Evolutionary conservation across 345 rosid species (phyloP).

Genomic region (Bruguiera sexangula): DNA sequence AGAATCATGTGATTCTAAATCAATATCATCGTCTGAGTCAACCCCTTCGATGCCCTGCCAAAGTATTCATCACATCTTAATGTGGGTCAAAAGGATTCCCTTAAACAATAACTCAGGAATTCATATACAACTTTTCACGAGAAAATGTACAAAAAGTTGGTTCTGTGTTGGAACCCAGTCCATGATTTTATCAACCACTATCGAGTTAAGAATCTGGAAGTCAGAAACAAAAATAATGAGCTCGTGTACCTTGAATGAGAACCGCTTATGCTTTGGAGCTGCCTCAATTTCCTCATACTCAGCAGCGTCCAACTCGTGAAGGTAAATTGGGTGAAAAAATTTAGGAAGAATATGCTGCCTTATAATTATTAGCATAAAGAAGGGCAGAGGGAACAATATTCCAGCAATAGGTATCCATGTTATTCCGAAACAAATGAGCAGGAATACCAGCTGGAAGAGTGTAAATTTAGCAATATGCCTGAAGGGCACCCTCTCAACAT

Average conservation of each 20-base stretch:
- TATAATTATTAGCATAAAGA: conserved; percentile 31
- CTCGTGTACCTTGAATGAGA: conserved; percentile 4
- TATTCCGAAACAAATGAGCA: conserved; percentile 32
- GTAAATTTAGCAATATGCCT: conserved; percentile 31
- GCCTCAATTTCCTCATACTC: conserved; percentile 57
- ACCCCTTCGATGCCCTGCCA: conserved; percentile 4
- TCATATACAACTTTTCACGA: too few species aligned
- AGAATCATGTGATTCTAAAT: conserved; percentile 11
- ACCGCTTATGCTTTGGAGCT: conserved; percentile 1
- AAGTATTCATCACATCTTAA: neutral
- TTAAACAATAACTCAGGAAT: too few species aligned
- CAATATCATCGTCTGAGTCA: conserved; percentile 7
- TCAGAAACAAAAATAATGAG: too few species aligned
- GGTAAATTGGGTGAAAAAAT: conserved; percentile 31
- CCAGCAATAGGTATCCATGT: conserved; percentile 44
- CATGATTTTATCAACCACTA: too few species aligned
- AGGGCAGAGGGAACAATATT: conserved; percentile 39
- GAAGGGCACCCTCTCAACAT: conserved; percentile 31
- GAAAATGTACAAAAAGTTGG: too few species aligned
- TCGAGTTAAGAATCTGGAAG: too few species aligned
- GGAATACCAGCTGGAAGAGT: conserved; percentile 30
- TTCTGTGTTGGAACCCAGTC: too few species aligned
- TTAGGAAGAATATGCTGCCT: conserved; percentile 39
- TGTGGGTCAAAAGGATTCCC: too few species aligned
- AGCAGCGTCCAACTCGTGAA: conserved; percentile 56